Conservation (phyloP, 2,329 filamentous ascomycete genomes). For the Aureobasidium sp. region DNA sequence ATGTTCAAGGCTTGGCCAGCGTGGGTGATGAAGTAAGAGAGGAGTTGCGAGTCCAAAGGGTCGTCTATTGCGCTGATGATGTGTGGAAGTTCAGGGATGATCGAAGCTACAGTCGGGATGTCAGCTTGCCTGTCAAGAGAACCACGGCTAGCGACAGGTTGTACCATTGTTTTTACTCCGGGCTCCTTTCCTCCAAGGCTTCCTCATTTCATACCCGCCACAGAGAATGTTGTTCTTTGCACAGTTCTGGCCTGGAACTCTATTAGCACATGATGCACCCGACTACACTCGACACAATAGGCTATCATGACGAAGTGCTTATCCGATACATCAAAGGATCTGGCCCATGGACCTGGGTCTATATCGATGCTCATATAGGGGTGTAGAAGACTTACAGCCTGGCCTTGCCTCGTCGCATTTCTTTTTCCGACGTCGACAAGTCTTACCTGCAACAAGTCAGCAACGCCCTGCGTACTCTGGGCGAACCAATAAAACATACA, state of each 20-base stretch:
- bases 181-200: slow-evolving; percentile 72
- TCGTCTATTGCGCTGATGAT: slow-evolving; percentile 79
- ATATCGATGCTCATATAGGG: background rate
- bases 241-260: slow-evolving; percentile 64
- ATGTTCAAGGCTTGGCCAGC: slow-evolving; percentile 77
- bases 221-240: slow-evolving; percentile 90
- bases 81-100: slow-evolving; percentile 38
- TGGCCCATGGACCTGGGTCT: background rate
- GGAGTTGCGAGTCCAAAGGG: slow-evolving; percentile 68
- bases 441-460: slow-evolving; percentile 24
- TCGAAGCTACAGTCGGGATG: slow-evolving; percentile 32
- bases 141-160: slow-evolving; percentile 55
- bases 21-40: slow-evolving; percentile 74
- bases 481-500: background rate
- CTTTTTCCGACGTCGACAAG: slow-evolving; percentile 55
- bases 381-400: slow-evolving; percentile 29
- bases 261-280: slow-evolving; percentile 21
- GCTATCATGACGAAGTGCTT: background rate
- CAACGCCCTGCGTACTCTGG: slow-evolving; percentile 48
- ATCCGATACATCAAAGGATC: background rate
- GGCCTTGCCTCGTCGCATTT: slow-evolving; percentile 50
- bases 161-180: background rate
- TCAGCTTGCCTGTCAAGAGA: slow-evolving; percentile 19
- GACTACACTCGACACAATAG: no score
- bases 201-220: slow-evolving; percentile 78